phyloP scores from a whole-genome alignment of 2,329 filamentous ascomycete genomes.

The Xylaria sp. region DNA sequence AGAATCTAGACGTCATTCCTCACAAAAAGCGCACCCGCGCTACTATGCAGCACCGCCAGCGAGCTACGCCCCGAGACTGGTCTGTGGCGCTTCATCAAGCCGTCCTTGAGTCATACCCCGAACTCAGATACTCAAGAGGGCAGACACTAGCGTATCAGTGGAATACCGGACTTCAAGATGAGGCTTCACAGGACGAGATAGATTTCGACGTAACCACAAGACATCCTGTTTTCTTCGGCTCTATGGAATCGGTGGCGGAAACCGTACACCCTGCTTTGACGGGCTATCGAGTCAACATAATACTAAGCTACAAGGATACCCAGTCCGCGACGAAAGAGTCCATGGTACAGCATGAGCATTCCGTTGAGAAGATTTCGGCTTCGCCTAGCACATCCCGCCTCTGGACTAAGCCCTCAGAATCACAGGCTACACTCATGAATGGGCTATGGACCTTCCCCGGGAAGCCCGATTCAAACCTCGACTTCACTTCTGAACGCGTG shows the following conservation, averaged over 20 bases:
- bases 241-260: slow-evolving; percentile 21
- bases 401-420: slow-evolving; percentile 27
- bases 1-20: slow-evolving; percentile 41
- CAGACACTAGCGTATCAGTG: slow-evolving; percentile 41
- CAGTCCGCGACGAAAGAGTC: slow-evolving; percentile 18
- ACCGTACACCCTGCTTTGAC: slow-evolving; percentile 31
- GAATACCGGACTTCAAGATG: slow-evolving; percentile 43
- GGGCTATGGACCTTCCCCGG: slow-evolving; percentile 29
- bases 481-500: not conserved
- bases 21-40: slow-evolving; percentile 34
- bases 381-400: slow-evolving; percentile 19
- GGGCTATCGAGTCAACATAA: slow-evolving; percentile 35
- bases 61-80: slow-evolving; percentile 45
- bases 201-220: slow-evolving; percentile 35
- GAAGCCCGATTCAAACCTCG: not conserved
- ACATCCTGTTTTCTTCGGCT: slow-evolving; percentile 42
- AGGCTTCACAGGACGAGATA: slow-evolving; percentile 40
- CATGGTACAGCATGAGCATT: not conserved
- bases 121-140: slow-evolving; percentile 40
- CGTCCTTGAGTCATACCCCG: slow-evolving; percentile 49
- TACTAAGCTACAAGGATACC: slow-evolving; percentile 40
- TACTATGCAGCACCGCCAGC: slow-evolving; percentile 44
- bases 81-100: slow-evolving; percentile 54
- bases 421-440: not conserved
- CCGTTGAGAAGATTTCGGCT: not conserved